These are phyloP conservation scores for Saccharomycopsis fodiens DNA, from an alignment of 805 yeast genomes.

Conservation along the genomic window DNA sequence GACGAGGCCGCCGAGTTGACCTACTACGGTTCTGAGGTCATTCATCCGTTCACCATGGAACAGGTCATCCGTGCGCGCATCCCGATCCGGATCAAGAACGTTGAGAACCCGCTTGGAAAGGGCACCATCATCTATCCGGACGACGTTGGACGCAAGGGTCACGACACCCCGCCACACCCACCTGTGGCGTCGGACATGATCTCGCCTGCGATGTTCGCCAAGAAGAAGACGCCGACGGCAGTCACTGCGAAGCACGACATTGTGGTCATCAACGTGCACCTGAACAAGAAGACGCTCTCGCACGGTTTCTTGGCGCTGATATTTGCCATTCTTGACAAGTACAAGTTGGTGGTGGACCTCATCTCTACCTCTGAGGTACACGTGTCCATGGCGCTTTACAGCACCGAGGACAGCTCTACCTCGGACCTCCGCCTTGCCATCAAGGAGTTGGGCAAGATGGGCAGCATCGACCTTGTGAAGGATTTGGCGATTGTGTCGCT, in stretches of 20 bases:
- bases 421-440: constrained; percentile 62
- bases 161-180: constrained; percentile 90
- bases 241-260: constrained; percentile 92
- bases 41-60: constrained; percentile 99
- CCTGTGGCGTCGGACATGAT: constrained; percentile 57
- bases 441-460: constrained; percentile 69
- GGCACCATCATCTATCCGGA: constrained; percentile 96
- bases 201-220: constrained; percentile 34
- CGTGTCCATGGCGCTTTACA: constrained; percentile 94
- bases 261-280: constrained; percentile 86
- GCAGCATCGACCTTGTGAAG: constrained; percentile 82
- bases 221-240: constrained; percentile 78
- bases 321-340: constrained; percentile 77
- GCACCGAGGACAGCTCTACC: constrained; percentile 51
- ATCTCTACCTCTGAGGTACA: constrained; percentile 97
- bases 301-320: constrained; percentile 94
- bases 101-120: constrained; percentile 83
- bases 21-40: constrained; percentile 95
- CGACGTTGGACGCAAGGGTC: constrained; percentile 77
- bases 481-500: constrained; percentile 87
- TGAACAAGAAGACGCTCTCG: constrained; percentile 84
- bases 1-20: constrained; percentile 98
- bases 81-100: constrained; percentile 95
- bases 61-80: constrained; percentile 94
- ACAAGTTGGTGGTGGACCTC: constrained; percentile 83